phyloP scores from a whole-genome alignment of 2,329 filamentous ascomycete genomes.

The Ophiostoma ips region DNA sequence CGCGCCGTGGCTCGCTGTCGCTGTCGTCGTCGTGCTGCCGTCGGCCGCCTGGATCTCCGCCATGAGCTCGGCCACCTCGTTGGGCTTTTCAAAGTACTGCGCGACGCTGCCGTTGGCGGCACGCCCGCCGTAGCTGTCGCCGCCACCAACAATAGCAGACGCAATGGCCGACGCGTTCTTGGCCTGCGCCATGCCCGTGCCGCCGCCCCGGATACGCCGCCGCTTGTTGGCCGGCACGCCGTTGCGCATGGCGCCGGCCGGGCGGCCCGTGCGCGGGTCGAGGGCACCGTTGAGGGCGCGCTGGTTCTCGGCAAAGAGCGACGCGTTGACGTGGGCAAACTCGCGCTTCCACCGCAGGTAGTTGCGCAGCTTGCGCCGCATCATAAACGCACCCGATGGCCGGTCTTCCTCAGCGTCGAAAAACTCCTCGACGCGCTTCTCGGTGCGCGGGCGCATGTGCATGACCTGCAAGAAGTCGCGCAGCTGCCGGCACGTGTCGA shows the following conservation, averaged over 20 bases:
- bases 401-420: constrained; percentile 41
- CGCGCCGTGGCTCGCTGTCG: neutral
- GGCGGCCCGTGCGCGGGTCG: constrained; percentile 34
- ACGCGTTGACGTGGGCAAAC: constrained; percentile 71
- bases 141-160: neutral
- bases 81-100: constrained; percentile 68
- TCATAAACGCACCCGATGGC: constrained; percentile 72
- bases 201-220: constrained; percentile 69
- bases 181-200: constrained; percentile 37
- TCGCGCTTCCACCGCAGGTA: constrained; percentile 87
- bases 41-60: constrained; percentile 68
- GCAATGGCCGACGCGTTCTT: constrained; percentile 6
- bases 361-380: constrained; percentile 72
- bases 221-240: constrained; percentile 73
- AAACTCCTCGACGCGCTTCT: constrained; percentile 30
- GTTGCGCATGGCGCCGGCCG: constrained; percentile 32
- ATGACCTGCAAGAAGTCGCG: constrained; percentile 86
- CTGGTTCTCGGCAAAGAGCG: constrained; percentile 67
- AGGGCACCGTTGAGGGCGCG: constrained; percentile 56
- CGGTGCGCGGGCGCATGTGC: constrained; percentile 51
- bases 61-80: constrained; percentile 70
- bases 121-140: constrained; percentile 29
- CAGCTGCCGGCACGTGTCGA: constrained; percentile 72
- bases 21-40: constrained; percentile 41
- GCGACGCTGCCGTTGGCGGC: constrained; percentile 61